Percentiles rank a stretch among this genome's conserved stretches.
phyloP scores from a whole-genome alignment of 352 stramenopile species.

The Globisporangium perplexum region DNA sequence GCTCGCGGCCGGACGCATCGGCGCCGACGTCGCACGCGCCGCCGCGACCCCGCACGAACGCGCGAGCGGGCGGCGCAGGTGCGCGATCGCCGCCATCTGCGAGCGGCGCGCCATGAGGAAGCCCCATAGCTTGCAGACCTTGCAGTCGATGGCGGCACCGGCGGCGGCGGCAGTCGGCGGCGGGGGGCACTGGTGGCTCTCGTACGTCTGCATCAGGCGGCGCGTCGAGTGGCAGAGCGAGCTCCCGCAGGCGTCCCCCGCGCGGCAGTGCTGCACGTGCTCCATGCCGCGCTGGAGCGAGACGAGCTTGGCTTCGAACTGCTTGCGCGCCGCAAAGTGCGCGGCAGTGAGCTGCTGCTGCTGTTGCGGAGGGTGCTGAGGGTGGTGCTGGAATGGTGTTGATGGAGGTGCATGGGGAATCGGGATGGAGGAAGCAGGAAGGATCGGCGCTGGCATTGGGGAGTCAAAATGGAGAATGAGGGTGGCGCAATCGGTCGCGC shows the following conservation, averaged over 20 bases:
- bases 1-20: background rate
- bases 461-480: slow-evolving; percentile 2
- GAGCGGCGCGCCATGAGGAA: slow-evolving; percentile 37
- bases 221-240: slow-evolving; percentile 69
- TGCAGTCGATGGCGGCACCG: slow-evolving; percentile 31
- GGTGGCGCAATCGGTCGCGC: background rate
- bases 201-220: slow-evolving; percentile 58
- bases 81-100: slow-evolving; percentile 14
- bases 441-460: slow-evolving; percentile 1
- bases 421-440: background rate
- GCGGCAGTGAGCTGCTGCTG: background rate
- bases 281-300: slow-evolving; percentile 64
- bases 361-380: background rate
- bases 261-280: slow-evolving; percentile 50
- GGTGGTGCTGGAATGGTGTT: background rate
- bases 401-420: background rate
- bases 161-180: background rate
- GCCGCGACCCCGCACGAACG: slow-evolving; percentile 7
- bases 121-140: slow-evolving; percentile 74
- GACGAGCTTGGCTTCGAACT: slow-evolving; percentile 53
- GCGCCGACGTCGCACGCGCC: background rate
- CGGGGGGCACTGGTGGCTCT: slow-evolving; percentile 48
- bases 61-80: slow-evolving; percentile 11
- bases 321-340: slow-evolving; percentile 36
- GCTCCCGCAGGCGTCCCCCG: slow-evolving; percentile 49